Base-by-base conservation (phyloP, 1,284 basidiomycete species). In the Cystobasidiaceae sp. region DNA sequence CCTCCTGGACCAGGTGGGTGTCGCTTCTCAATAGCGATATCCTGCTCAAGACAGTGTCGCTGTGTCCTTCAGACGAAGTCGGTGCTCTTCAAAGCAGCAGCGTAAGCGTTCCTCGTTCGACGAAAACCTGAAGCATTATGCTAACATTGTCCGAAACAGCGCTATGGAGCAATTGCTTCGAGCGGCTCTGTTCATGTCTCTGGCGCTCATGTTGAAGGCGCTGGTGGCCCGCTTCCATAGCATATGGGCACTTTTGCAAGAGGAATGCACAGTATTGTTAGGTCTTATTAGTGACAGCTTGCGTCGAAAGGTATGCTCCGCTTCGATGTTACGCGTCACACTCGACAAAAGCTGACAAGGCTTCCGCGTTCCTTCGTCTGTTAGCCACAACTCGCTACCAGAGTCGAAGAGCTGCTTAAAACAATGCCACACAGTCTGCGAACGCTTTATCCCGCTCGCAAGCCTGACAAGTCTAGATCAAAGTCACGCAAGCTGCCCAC, bases 161-260 rank as follows among this genome's bases (percentile, higher is more conserved):
- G 61, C 61, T 17, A 25, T 49, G 11, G 50, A 64, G 32, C 61
- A 64, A 32, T 34, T 55, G 1, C 43, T 64, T 2, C 61, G 61
- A 23, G 61, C 61, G 27, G 61, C 61, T n/a, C 43, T 64, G 21
- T 64, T 64, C 45, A 64, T 64, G 61, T 52, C 61, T 23, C 43
- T 64, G 19, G 52, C 61, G 25, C 39, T 64, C 27, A 49, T 52
- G 17, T 33, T 46, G 39, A 64, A 64, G 37, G 61, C 51, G n/a
- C 13, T 64, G 33, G 39, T 64, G 3, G 61, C 61, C 19, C 39
- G 61, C 6, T n/a, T 64, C 4, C 39, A 56, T 15, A 25, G 33
- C 3, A 51, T 64, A 30, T 64, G 33, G 39, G 32, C 27, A 2
- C 52, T 44, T 19, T 37, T 64, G n/a, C 19, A 64, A 19, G 61